These are phyloP conservation scores for Aspergillus ostianus DNA, from an alignment of 495 filamentous ascomycete genomes.

Conservation along the genomic window DNA sequence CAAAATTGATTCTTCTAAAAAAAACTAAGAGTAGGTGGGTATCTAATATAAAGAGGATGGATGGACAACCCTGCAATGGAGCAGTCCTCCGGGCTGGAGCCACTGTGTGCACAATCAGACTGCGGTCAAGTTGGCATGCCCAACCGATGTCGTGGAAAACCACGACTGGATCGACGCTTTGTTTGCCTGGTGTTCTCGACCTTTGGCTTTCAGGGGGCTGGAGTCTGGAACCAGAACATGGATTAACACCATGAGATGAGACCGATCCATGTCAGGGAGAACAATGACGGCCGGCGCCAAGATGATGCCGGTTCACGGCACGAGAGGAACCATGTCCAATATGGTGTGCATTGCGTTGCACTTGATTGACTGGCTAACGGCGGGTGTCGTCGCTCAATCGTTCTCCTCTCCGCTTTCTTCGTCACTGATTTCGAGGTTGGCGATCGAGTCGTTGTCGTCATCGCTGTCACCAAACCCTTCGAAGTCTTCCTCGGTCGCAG, in stretches of 20 bases:
- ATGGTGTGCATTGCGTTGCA: conserved; percentile 1
- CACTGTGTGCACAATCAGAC: conserved; percentile 8
- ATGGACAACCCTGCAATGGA: conserved; percentile 8
- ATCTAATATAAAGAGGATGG: conserved; percentile 19
- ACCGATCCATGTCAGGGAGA: neutral
- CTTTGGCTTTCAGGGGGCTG: neutral
- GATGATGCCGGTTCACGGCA: conserved; percentile 2
- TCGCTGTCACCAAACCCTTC: conserved; percentile 34
- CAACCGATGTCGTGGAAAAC: conserved; percentile 16
- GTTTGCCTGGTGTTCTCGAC: conserved; percentile 9
- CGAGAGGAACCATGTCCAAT: neutral
- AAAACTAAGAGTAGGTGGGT: conserved; percentile 14
- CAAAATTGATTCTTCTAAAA: conserved; percentile 8
- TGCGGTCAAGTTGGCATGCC: conserved; percentile 15
- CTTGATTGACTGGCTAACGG: neutral
- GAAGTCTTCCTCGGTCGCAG: conserved; percentile 35
- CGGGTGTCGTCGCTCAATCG: conserved; percentile 25
- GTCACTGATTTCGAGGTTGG: conserved; percentile 44
- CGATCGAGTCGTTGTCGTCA: conserved; percentile 39
- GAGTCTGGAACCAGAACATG: neutral
- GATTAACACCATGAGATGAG: neutral
- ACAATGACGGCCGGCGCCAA: neutral
- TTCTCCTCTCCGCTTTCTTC: conserved; percentile 44
- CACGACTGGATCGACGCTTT: conserved; percentile 14
- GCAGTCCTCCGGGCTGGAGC: conserved; percentile 1